Percentiles rank a stretch among this genome's conserved stretches.
Evolutionary conservation across 1,139 yeast genomes (phyloP).

Genomic region (Pichia cactophila): DNA sequence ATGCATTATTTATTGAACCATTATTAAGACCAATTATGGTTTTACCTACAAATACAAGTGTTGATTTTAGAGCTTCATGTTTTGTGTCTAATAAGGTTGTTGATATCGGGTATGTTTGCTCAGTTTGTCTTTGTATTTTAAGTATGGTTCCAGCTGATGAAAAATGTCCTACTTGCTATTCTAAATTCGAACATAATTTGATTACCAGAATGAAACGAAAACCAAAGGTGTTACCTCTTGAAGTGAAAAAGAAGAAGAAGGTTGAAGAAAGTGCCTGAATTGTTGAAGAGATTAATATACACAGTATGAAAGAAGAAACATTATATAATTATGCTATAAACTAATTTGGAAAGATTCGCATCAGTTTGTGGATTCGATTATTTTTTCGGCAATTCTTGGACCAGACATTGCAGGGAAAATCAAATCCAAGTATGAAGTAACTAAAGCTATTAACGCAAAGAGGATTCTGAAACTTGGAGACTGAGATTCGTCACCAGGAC

Average conservation of each 20-base stretch:
- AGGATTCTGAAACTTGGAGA: slow-evolving; percentile 24
- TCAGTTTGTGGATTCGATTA: slow-evolving; percentile 4
- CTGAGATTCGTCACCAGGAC: slow-evolving; percentile 22
- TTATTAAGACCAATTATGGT: slow-evolving; percentile 65
- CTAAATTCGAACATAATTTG: slow-evolving; percentile 54
- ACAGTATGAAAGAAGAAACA: neutral
- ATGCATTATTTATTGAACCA: slow-evolving; percentile 80
- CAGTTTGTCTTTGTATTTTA: slow-evolving; percentile 79
- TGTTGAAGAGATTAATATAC: neutral
- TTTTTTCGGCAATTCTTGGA: slow-evolving; percentile 7
- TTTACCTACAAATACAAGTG: slow-evolving; percentile 77
- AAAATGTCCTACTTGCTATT: slow-evolving; percentile 61
- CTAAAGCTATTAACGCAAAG: slow-evolving; percentile 25
- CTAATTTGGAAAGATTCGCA: neutral
- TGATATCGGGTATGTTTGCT: slow-evolving; percentile 90
- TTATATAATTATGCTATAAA: no score
- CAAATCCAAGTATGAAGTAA: slow-evolving; percentile 26
- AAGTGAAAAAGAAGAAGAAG: slow-evolving; percentile 21
- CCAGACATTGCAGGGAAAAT: slow-evolving; percentile 24
- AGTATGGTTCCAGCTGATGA: slow-evolving; percentile 46
- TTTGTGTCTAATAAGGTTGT: slow-evolving; percentile 82
- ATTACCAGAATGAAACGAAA: slow-evolving; percentile 46
- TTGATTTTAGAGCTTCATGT: slow-evolving; percentile 93
- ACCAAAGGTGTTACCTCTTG: slow-evolving; percentile 35
- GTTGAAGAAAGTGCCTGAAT: neutral